Evolutionary conservation across 164 flowering plant genomes (phyloP).

Genomic region (Berberis thunbergii): DNA sequence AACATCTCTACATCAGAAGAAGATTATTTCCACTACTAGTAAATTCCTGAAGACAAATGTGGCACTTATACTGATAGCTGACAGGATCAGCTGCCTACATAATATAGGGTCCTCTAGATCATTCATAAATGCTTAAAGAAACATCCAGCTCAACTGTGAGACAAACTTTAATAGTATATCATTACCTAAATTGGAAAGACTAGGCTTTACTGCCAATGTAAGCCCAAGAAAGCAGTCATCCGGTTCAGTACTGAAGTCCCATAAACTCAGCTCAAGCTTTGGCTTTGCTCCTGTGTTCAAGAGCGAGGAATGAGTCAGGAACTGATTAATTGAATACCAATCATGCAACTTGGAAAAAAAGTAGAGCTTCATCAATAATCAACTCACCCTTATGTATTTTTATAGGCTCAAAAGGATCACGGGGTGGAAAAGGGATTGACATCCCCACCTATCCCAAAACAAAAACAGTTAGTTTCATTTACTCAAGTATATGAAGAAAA

Average conservation of each 20-base stretch:
- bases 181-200: conserved; percentile 51
- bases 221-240: conserved; percentile 86
- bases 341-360: background rate
- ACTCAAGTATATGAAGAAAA: background rate
- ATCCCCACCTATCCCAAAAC: conserved; percentile 32
- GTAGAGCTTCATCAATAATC: background rate
- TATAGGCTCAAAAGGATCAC: conserved; percentile 40
- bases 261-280: conserved; percentile 78
- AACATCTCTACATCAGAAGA: too few species aligned
- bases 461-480: background rate
- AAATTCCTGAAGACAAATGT: too few species aligned
- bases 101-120: too few species aligned
- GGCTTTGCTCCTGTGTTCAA: conserved; percentile 37
- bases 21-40: too few species aligned
- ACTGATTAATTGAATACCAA: background rate
- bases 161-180: background rate
- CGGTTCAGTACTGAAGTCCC: conserved; percentile 56
- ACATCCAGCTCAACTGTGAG: background rate
- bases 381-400: conserved; percentile 34
- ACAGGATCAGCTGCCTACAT: too few species aligned
- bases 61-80: too few species aligned
- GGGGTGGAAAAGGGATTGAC: conserved; percentile 42
- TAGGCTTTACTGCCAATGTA: conserved; percentile 76
- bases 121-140: background rate
- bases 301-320: background rate